A percentile compares a stretch with the other conserved stretches of the same genome.
phyloP scores from a whole-genome alignment of 257 asterid species.

The Penstemon barbatus region DNA sequence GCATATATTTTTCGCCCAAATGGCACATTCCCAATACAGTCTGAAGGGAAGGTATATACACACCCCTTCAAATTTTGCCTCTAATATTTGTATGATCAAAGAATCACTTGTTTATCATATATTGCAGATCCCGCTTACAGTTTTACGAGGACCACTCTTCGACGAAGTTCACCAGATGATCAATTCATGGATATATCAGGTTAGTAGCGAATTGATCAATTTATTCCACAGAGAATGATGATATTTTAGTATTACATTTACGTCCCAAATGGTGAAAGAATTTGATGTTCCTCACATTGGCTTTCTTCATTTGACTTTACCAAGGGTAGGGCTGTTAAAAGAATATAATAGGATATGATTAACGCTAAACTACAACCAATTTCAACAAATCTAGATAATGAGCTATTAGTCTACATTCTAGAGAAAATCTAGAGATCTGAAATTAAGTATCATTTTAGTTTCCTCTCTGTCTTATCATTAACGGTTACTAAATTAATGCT shows the following conservation, averaged over 20 bases:
- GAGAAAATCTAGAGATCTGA: background rate
- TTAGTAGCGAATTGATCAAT: conserved; percentile 29
- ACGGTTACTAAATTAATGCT: conserved; percentile 23
- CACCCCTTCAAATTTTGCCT: conserved; percentile 1
- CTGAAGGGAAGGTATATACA: conserved; percentile 53
- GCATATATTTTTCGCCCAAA: conserved; percentile 93
- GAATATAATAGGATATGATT: background rate
- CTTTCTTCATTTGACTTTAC: background rate
- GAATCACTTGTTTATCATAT: conserved; percentile 26
- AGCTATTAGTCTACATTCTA: conserved; percentile 8
- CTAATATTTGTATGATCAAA: conserved; percentile 10
- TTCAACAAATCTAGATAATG: background rate
- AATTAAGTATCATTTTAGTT: conserved; percentile 3
- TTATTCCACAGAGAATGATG: conserved; percentile 9
- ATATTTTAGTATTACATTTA: background rate
- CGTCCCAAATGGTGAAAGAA: background rate
- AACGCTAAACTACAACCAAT: background rate
- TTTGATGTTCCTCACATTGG: background rate
- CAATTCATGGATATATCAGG: conserved; percentile 94
- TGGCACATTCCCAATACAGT: conserved; percentile 52
- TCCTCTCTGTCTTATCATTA: conserved; percentile 11
- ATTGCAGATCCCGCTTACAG: conserved; percentile 55
- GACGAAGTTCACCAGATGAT: conserved; percentile 93
- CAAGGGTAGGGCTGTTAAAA: background rate
- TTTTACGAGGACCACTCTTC: conserved; percentile 70